A percentile compares a stretch with the other conserved stretches of the same genome.
These are phyloP conservation scores for Stemphylium vesicarium DNA, from an alignment of 2,329 filamentous ascomycete species.

Conservation along the genomic window DNA sequence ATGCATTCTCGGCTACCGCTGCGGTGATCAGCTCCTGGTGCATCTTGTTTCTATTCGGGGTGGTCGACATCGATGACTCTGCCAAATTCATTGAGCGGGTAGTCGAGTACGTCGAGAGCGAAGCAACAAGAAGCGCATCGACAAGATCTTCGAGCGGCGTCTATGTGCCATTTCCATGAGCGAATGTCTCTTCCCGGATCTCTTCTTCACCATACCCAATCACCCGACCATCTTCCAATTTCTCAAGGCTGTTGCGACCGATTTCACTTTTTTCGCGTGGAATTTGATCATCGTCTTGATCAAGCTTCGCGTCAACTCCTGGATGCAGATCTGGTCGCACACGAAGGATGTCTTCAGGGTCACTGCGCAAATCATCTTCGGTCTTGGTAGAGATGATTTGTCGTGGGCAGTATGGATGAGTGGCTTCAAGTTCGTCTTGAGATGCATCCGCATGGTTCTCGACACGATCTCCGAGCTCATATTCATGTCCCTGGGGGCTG, in stretches of 20 bases:
- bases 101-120: neutral
- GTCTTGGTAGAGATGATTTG: neutral
- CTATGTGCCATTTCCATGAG: neutral
- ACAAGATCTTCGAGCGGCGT: neutral
- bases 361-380: neutral
- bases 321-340: neutral
- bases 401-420: neutral
- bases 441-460: neutral
- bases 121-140: slow-evolving; percentile 1
- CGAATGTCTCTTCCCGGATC: slow-evolving; percentile 10
- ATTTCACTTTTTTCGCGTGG: neutral
- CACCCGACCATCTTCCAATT: neutral
- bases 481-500: neutral
- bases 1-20: neutral
- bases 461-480: neutral
- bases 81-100: neutral
- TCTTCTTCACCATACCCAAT: neutral
- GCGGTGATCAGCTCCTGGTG: neutral
- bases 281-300: neutral
- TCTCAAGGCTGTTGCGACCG: neutral
- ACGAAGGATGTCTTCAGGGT: neutral
- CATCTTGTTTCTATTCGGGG: neutral
- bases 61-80: neutral
- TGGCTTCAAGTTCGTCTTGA: neutral
- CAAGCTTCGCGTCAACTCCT: neutral